Evolutionary conservation across 2,329 filamentous ascomycete species (phyloP).

Genomic region (Malbranchea cinnamomea): DNA sequence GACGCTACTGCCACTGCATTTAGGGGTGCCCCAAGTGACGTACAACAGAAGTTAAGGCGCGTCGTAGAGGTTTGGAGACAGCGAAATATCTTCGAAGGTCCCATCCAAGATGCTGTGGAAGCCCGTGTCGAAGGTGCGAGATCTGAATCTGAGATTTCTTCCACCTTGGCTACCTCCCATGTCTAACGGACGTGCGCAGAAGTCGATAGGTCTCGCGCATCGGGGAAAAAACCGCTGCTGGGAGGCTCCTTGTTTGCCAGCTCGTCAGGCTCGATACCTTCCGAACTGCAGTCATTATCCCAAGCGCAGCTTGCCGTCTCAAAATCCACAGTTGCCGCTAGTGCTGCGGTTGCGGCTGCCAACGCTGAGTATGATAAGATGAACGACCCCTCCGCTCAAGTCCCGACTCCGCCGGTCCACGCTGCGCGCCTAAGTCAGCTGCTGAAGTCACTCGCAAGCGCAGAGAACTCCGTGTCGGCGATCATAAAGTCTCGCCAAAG

Average conservation of each 20-base stretch:
- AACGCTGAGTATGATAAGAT: conserved; percentile 74
- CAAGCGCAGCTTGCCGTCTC: conserved; percentile 57
- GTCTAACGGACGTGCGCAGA: conserved; percentile 23
- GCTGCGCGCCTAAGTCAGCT: conserved; percentile 78
- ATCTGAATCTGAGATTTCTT: too few relatives aligned
- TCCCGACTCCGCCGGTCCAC: conserved; percentile 76
- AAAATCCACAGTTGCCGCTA: conserved; percentile 56
- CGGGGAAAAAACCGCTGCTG: conserved; percentile 40
- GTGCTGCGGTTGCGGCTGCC: conserved; percentile 52
- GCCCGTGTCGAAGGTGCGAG: conserved; percentile 57
- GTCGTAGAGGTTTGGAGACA: conserved; percentile 93
- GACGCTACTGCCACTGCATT: conserved; percentile 87
- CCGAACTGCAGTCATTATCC: conserved; percentile 63
- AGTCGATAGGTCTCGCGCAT: conserved; percentile 39
- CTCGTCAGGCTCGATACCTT: conserved; percentile 44
- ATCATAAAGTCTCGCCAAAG: conserved; percentile 71
- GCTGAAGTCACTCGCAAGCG: conserved; percentile 75
- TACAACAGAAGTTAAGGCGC: conserved; percentile 73
- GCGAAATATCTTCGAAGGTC: conserved; percentile 64
- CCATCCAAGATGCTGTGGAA: conserved; percentile 71
- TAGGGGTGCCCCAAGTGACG: conserved; percentile 70
- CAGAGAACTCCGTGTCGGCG: conserved; percentile 77
- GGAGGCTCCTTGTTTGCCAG: conserved; percentile 58
- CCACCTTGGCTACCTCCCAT: not conserved
- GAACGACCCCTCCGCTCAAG: conserved; percentile 50